These are phyloP conservation scores for Letharia lupina DNA, from an alignment of 495 filamentous ascomycete species.

Conservation along the genomic window DNA sequence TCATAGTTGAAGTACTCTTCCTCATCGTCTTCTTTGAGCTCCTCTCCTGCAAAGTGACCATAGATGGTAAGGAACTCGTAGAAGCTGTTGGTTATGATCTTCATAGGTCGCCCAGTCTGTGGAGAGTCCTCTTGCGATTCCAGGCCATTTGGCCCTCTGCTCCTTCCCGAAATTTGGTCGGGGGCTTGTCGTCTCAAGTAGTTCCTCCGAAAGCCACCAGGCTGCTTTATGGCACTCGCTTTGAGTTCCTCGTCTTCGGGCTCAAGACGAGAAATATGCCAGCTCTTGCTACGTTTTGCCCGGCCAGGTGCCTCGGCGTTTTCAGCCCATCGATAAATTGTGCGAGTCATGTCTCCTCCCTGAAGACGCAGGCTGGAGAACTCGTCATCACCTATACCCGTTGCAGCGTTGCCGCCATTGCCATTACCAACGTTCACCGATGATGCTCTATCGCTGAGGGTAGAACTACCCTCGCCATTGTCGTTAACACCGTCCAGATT, in stretches of 20 bases:
- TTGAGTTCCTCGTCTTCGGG: conserved; percentile 71
- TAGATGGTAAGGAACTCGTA: conserved; percentile 91
- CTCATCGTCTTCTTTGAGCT: conserved; percentile 92
- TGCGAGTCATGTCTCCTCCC: conserved; percentile 86
- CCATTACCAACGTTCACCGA: conserved; percentile 32
- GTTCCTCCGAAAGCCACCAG: conserved; percentile 88
- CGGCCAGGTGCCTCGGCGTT: conserved; percentile 54
- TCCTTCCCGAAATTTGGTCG: conserved; percentile 42
- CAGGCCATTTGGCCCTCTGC: not conserved
- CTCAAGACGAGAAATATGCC: conserved; percentile 64
- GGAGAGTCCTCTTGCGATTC: conserved; percentile 29
- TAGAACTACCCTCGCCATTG: conserved; percentile 33
- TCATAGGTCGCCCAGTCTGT: conserved; percentile 39
- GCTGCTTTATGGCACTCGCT: conserved; percentile 79
- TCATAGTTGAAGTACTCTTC: conserved; percentile 80
- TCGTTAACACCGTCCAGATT: conserved; percentile 32
- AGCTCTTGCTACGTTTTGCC: conserved; percentile 71
- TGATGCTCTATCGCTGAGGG: conserved; percentile 21
- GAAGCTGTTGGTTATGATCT: conserved; percentile 79
- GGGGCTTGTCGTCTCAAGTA: conserved; percentile 62
- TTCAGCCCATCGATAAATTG: conserved; percentile 91
- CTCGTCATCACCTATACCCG: conserved; percentile 58
- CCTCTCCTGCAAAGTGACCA: conserved; percentile 94
- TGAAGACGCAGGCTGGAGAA: conserved; percentile 90
- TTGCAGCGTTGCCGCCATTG: conserved; percentile 36